Conservation (phyloP, 2,329 filamentous ascomycete genomes). For the Claviceps africana region DNA sequence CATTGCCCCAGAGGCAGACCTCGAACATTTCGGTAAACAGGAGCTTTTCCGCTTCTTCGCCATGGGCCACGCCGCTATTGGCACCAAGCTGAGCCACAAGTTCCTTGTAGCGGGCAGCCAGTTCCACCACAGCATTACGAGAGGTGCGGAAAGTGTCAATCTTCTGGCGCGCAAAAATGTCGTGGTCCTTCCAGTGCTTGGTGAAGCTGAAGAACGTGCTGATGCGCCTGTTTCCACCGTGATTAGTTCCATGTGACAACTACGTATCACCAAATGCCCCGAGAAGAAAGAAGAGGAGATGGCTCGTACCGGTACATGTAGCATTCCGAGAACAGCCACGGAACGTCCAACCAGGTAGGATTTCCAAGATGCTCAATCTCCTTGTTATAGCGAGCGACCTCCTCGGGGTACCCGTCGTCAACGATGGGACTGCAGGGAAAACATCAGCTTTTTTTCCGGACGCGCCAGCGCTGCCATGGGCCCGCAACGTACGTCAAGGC, state of each 20-base stretch:
- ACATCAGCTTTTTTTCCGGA: neutral
- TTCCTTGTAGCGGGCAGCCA: constrained; percentile 65
- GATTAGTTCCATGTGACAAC: neutral
- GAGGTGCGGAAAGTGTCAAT: constrained; percentile 86
- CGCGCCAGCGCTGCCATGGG: neutral
- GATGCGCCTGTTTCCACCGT: constrained; percentile 44
- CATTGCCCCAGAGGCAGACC: constrained; percentile 95
- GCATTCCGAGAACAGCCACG: constrained; percentile 89
- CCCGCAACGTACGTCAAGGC: constrained; percentile 47
- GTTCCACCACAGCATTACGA: constrained; percentile 68
- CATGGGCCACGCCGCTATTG: constrained; percentile 36
- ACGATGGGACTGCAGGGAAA: constrained; percentile 44
- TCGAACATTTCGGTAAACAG: constrained; percentile 89
- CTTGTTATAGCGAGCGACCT: constrained; percentile 72
- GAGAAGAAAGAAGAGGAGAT: too few relatives aligned
- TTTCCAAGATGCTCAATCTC: constrained; percentile 63
- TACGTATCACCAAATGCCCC: neutral
- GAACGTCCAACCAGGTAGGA: constrained; percentile 67
- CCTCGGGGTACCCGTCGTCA: constrained; percentile 68
- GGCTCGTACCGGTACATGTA: constrained; percentile 64
- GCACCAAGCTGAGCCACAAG: constrained; percentile 52
- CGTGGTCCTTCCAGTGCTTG: constrained; percentile 75
- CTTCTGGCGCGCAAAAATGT: constrained; percentile 82
- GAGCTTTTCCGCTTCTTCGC: constrained; percentile 56
- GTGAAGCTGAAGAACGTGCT: constrained; percentile 64